These are phyloP conservation scores for Taphrina populina DNA, from an alignment of 1,139 yeast species.

Conservation along the genomic window DNA sequence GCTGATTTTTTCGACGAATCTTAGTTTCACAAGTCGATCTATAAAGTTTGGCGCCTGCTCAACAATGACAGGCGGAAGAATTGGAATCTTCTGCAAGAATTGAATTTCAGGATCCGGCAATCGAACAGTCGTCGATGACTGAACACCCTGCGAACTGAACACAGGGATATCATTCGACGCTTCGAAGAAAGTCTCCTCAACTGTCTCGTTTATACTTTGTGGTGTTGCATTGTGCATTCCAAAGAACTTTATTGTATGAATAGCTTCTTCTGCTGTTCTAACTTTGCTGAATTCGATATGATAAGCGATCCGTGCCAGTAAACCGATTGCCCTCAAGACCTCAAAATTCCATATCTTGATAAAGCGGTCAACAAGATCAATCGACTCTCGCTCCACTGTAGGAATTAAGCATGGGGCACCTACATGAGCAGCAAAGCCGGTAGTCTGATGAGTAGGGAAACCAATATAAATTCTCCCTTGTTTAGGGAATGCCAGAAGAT, in stretches of 20 bases:
- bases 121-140: conserved; percentile 44
- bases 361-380: conserved; percentile 49
- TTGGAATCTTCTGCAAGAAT: conserved; percentile 44
- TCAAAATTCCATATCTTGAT: conserved; percentile 50
- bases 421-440: conserved; percentile 47
- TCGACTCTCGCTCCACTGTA: conserved; percentile 50
- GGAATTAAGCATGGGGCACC: conserved; percentile 49
- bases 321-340: conserved; percentile 48
- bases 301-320: conserved; percentile 46
- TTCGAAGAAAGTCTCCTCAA: conserved; percentile 33
- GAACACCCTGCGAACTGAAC: conserved; percentile 45
- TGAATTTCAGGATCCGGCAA: conserved; percentile 42
- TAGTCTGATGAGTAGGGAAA: conserved; percentile 50
- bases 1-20: conserved; percentile 41
- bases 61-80: conserved; percentile 42
- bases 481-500: conserved; percentile 38
- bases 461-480: conserved; percentile 46
- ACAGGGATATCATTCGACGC: conserved; percentile 40
- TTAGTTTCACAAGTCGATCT: conserved; percentile 41
- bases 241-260: conserved; percentile 19
- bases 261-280: conserved; percentile 14
- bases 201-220: conserved; percentile 10
- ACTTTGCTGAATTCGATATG: conserved; percentile 44
- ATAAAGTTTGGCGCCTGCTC: conserved; percentile 42
- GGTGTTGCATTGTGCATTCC: conserved; percentile 32